Percentiles rank a stretch among this genome's conserved stretches.
phyloP scores from a whole-genome alignment of 768 basidiomycete genomes.

The Kwoniella botswanensis region DNA sequence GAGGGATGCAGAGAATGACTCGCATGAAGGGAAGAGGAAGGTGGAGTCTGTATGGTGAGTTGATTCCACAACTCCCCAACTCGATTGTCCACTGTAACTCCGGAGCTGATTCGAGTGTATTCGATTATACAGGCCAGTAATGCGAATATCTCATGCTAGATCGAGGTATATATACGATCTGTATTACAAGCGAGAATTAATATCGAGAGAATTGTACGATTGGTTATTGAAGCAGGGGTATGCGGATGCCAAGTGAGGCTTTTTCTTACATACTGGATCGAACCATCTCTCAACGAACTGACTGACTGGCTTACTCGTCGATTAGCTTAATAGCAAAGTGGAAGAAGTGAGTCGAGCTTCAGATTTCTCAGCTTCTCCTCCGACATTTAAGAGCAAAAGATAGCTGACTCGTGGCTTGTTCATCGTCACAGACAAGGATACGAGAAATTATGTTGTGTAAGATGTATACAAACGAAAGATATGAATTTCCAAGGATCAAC shows the following conservation, averaged over 20 bases:
- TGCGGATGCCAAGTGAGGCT: conserved; percentile 87
- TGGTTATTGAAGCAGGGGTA: conserved; percentile 98
- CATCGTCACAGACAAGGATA: conserved; percentile 67
- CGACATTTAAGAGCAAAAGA: too few species aligned
- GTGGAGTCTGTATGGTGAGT: conserved; percentile 58
- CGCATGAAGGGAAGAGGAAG: conserved; percentile 85
- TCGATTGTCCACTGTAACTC: not conserved
- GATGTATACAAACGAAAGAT: conserved; percentile 96
- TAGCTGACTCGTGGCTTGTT: conserved; percentile 1
- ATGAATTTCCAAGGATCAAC: conserved; percentile 99
- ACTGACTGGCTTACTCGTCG: not conserved
- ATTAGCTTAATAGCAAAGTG: conserved; percentile 93
- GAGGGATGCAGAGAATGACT: conserved; percentile 97
- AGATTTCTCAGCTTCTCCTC: not conserved
- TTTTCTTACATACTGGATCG: not conserved
- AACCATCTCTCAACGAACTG: not conserved
- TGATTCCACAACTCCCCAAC: not conserved
- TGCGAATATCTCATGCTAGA: conserved; percentile 95
- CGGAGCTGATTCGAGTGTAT: not conserved
- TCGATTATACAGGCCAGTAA: conserved; percentile 75
- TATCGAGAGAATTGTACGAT: conserved; percentile 88
- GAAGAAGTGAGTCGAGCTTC: conserved; percentile 73
- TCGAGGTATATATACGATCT: conserved; percentile 97
- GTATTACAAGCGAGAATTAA: conserved; percentile 97
- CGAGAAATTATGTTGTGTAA: conserved; percentile 94